Evolutionary conservation across 306 rosid species (phyloP).

Genomic region (Heteromeles arbutifolia): DNA sequence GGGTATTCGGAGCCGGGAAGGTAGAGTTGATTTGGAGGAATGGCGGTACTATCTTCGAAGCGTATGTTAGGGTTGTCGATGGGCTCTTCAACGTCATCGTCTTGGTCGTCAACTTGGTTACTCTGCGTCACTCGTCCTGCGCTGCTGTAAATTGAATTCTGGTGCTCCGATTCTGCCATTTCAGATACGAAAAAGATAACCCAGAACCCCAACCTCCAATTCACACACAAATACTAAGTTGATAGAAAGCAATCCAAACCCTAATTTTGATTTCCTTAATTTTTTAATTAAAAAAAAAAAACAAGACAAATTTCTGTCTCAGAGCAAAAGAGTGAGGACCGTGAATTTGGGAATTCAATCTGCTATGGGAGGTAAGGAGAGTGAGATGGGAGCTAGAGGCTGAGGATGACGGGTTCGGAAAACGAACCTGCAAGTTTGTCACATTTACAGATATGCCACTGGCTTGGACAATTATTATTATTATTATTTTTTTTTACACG

Average conservation of each 20-base stretch:
- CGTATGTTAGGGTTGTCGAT: conserved; percentile 45
- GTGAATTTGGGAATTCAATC: conserved; percentile 3
- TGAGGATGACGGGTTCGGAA: neutral
- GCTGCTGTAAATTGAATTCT: conserved; percentile 28
- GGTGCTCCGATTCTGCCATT: conserved; percentile 32
- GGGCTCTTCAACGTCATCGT: conserved; percentile 45
- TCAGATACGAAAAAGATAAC: neutral
- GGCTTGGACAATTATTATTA: neutral
- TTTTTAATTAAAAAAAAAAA: no score
- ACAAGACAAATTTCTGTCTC: neutral
- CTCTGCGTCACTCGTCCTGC: conserved; percentile 19
- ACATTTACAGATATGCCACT: conserved; percentile 17
- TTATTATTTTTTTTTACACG: no score
- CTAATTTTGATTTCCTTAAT: neutral
- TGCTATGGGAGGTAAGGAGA: neutral
- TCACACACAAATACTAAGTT: neutral
- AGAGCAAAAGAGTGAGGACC: neutral
- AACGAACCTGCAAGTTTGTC: neutral
- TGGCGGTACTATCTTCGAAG: conserved; percentile 23
- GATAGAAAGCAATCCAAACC: neutral
- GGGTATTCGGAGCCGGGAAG: conserved; percentile 30
- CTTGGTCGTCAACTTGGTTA: conserved; percentile 35
- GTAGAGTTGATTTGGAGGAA: conserved; percentile 17
- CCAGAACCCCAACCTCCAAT: neutral
- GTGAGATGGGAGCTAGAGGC: neutral